Base-by-base conservation (phyloP, 164 flowering plant species). In the Magnolia officinalis region DNA sequence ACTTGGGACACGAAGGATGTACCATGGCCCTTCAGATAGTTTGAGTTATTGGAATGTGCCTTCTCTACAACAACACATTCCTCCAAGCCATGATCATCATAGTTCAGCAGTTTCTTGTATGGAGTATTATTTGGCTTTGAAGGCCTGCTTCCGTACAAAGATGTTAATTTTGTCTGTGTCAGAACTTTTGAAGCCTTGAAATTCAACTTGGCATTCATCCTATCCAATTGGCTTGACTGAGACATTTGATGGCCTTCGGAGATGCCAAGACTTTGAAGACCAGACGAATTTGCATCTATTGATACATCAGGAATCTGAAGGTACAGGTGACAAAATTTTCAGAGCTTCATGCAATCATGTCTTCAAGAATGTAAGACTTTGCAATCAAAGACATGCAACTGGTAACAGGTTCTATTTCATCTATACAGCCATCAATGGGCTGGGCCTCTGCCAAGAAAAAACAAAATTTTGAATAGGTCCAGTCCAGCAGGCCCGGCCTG, bases 141-240 rank as follows among this genome's bases (percentile, higher is more conserved):
- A 51, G 77, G 58, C 80, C 76, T 84, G 76, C 77, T 83, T 63
- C 90, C 85, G 76, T 86, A 90, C 80, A 89, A 63, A 72, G 92
- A 86, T 59, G 94, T 81, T 82, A 89, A 79, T 71, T 86, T 91
- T 77, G 87, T 72, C 74, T 90, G 93, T 66, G 83, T 81, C 77
- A 83, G 79, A 79, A 79, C 78, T 80, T 90, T 89, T 59, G 91
- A 74, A 75, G 85, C 31, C 73, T 83, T 86, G 82, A 76, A 21
- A 71, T 72, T 79, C 51, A 78, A 45, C 69, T 80, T 84, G 29
- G 83, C 87, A 64, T 71, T 78, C 72, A 80, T 80, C 82, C 69
- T 84, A 72, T 84, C 86, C 63, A 70, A 51, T 66, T 80, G 85
- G 7, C 82, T 83, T 64, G 75, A 76, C 85, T 89, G 85, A 71